Percentiles rank a stretch among this genome's conserved stretches.
These are phyloP conservation scores for Lentinus brumalis DNA, from an alignment of 768 basidiomycete genomes.

Conservation along the genomic window DNA sequence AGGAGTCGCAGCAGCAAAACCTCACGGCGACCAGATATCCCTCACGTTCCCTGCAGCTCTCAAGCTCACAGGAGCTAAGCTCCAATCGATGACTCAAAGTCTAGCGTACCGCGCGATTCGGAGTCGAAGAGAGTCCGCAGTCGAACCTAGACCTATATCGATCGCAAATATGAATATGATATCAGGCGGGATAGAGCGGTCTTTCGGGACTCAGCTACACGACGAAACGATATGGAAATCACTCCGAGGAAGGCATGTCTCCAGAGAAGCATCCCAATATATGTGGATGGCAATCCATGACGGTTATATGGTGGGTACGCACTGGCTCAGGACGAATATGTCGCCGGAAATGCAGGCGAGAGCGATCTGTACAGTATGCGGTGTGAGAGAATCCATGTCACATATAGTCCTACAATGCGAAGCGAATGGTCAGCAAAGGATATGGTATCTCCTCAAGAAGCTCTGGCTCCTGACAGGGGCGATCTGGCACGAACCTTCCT, in stretches of 20 bases:
- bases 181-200: background rate
- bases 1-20: background rate
- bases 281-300: slow-evolving; percentile 4
- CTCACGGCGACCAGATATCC: background rate
- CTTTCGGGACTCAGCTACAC: too few species aligned
- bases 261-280: background rate
- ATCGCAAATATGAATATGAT: background rate
- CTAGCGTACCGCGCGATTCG: background rate
- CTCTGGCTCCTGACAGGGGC: background rate
- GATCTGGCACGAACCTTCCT: background rate
- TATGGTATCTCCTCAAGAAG: background rate
- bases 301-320: background rate
- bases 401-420: slow-evolving; percentile 3
- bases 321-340: slow-evolving; percentile 1
- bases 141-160: background rate
- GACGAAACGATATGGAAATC: too few species aligned
- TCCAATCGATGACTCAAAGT: background rate
- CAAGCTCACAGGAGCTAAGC: too few species aligned
- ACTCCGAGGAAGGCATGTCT: background rate
- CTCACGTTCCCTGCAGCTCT: too few species aligned
- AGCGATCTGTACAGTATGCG: background rate
- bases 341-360: background rate
- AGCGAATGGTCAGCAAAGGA: background rate
- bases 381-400: background rate
- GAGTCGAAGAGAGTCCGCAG: background rate